These are phyloP conservation scores for Puccinia novopanici DNA, from an alignment of 1,284 basidiomycete genomes.

Conservation along the genomic window DNA sequence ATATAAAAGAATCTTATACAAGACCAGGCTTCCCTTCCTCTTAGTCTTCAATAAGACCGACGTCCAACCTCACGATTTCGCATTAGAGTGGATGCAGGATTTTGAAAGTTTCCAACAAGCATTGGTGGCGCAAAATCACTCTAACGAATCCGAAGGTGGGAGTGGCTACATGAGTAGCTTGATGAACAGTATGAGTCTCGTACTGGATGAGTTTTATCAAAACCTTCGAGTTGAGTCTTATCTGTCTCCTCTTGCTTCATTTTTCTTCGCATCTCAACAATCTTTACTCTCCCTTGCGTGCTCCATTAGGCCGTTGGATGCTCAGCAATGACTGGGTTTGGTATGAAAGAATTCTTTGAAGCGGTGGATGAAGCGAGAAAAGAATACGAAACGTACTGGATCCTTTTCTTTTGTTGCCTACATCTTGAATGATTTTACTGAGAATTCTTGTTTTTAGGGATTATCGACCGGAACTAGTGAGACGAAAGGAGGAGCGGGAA, in stretches of 20 bases:
- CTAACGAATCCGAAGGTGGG: conserved; percentile 79
- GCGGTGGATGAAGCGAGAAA: conserved; percentile 82
- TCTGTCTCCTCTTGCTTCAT: neutral
- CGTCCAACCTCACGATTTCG: conserved; percentile 83
- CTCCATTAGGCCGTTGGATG: conserved; percentile 80
- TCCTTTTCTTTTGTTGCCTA: neutral
- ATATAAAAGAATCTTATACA: conserved; percentile 82
- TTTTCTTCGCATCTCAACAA: conserved; percentile 26
- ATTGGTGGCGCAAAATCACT: conserved; percentile 63
- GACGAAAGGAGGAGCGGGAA: conserved; percentile 64
- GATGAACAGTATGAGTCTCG: conserved; percentile 98
- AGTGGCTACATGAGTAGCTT: conserved; percentile 86
- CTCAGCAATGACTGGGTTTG: conserved; percentile 89
- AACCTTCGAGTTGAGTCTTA: conserved; percentile 72
- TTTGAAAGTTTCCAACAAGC: conserved; percentile 73
- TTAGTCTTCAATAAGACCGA: conserved; percentile 99
- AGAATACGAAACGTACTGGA: conserved; percentile 77
- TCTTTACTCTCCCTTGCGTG: too few relatives aligned
- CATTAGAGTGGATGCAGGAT: conserved; percentile 96
- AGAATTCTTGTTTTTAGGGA: conserved; percentile 65
- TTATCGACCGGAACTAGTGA: conserved; percentile 85
- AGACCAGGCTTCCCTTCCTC: conserved; percentile 94
- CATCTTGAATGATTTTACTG: neutral
- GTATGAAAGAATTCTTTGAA: conserved; percentile 84
- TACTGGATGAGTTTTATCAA: conserved; percentile 98